Evolutionary conservation across 805 yeast species (phyloP), one percentile per base, ranked within the genome.

Genomic region (Diddensiella santjacobensis): DNA sequence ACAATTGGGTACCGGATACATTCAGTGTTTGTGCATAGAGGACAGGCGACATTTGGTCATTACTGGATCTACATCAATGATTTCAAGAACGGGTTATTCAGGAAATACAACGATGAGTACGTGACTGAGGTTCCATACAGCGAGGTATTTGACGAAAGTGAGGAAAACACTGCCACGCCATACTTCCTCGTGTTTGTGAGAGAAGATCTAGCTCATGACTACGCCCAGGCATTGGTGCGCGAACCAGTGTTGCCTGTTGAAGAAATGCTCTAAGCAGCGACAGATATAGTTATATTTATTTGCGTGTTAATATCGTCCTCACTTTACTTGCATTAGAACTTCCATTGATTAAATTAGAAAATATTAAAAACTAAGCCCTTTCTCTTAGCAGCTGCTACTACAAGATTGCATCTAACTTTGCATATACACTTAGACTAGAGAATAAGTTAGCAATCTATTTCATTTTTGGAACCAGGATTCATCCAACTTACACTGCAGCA

Each of bases 41-140:
- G 99, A 4, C 95, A 89, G 59, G 98, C 96, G 0, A 82, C 88
- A 44, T 91, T 87, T 61, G 99, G 99, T 2, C 99, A 93, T 66
- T 93, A 93, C 66, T 93, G 98, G 97, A 79, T 91, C 15, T 93
- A 91, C 63, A 90, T 93, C 53, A 80, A 78, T 50, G 98, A 93
- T 65, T 78, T 81, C 2, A 75, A 75, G 53, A 72, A 74, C 17
- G 75, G 78, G 23, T 69, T 85, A 18, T 93, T 81, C 78, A 73
- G 96, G 52, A 90, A 88, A 70, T 93, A 93, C 66, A 93, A 93
- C 61, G 99, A 93, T 69, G 98, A 93, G 59, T 74, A 76, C n/a
- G 95, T 93, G n/a, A 80, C 88, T 2, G 95, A 84, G 54, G 96
- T 85, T 1, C 81, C 81, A 50, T 70, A 67, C 24, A 48, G 64